Percentiles rank a stretch among this genome's conserved stretches.
Evolutionary conservation across 2,329 filamentous ascomycete species (phyloP).

Genomic region (Penicillium sp.): DNA sequence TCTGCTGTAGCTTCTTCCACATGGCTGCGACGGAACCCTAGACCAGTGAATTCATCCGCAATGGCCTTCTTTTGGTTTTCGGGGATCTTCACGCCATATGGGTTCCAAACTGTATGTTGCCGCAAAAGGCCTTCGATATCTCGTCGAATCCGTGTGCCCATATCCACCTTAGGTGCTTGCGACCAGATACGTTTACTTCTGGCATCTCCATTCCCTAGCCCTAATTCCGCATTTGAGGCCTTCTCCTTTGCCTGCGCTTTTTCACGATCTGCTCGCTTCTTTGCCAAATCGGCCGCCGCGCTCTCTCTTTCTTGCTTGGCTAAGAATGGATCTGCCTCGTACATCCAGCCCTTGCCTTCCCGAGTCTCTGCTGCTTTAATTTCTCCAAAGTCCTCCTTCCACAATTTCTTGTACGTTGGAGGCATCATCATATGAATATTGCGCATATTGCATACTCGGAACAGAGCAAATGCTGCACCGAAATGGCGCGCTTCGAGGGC

Average conservation of each 20-base stretch:
- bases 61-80: constrained; percentile 57
- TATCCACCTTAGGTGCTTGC: constrained; percentile 83
- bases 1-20: constrained; percentile 81
- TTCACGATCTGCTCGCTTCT: constrained; percentile 71
- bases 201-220: constrained; percentile 37
- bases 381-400: constrained; percentile 81
- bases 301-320: constrained; percentile 76
- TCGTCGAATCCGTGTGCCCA: constrained; percentile 76
- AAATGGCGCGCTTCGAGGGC: constrained; percentile 90
- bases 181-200: constrained; percentile 71
- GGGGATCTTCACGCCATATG: constrained; percentile 67
- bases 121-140: constrained; percentile 79
- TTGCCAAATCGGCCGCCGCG: constrained; percentile 70
- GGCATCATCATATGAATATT: constrained; percentile 94
- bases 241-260: constrained; percentile 62
- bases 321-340: constrained; percentile 90
- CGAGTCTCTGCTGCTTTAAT: constrained; percentile 79
- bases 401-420: constrained; percentile 81
- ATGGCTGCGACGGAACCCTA: constrained; percentile 87
- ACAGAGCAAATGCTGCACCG: constrained; percentile 86
- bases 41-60: constrained; percentile 68
- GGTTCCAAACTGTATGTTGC: constrained; percentile 81
- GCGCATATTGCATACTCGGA: constrained; percentile 89
- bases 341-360: constrained; percentile 79
- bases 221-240: constrained; percentile 61